These are phyloP conservation scores for Aspergillus texensis DNA, from an alignment of 2,329 filamentous ascomycete genomes.

Conservation along the genomic window DNA sequence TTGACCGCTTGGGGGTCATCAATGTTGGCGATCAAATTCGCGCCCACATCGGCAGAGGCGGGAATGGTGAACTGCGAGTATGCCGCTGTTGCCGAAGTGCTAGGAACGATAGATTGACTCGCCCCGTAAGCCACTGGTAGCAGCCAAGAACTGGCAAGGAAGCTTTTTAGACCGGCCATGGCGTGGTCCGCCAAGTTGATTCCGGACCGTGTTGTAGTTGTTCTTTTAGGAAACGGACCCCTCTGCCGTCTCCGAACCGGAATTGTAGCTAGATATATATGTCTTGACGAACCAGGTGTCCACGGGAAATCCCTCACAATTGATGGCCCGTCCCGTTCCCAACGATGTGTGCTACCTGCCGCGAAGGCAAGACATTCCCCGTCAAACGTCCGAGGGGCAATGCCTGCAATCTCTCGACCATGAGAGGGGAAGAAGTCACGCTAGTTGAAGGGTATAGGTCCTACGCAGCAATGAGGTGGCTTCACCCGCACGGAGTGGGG, in stretches of 20 bases:
- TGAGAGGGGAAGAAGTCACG: not conserved
- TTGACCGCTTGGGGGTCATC: slow-evolving; percentile 65
- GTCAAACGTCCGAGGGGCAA: not conserved
- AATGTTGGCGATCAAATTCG: slow-evolving; percentile 62
- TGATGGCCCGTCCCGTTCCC: not conserved
- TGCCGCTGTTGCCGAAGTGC: slow-evolving; percentile 22
- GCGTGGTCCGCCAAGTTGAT: slow-evolving; percentile 7
- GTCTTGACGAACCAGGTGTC: not conserved
- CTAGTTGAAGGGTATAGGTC: not conserved
- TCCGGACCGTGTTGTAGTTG: slow-evolving; percentile 11
- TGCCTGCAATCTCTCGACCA: not conserved
- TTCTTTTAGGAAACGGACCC: not conserved
- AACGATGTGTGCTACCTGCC: not conserved
- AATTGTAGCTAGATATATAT: not conserved
- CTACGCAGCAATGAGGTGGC: not conserved
- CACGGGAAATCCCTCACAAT: not conserved
- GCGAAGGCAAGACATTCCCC: not conserved
- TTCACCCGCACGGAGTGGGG: not conserved
- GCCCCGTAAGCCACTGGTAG: slow-evolving; percentile 28
- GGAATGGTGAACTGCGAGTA: slow-evolving; percentile 51
- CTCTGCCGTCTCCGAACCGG: not conserved
- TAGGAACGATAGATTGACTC: slow-evolving; percentile 17
- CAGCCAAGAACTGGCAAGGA: slow-evolving; percentile 29
- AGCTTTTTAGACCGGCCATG: slow-evolving; percentile 28
- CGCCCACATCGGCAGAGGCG: slow-evolving; percentile 49